These are phyloP conservation scores for Vanderwaltozyma polyspora DNA, from an alignment of 805 yeast genomes.

Conservation along the genomic window DNA sequence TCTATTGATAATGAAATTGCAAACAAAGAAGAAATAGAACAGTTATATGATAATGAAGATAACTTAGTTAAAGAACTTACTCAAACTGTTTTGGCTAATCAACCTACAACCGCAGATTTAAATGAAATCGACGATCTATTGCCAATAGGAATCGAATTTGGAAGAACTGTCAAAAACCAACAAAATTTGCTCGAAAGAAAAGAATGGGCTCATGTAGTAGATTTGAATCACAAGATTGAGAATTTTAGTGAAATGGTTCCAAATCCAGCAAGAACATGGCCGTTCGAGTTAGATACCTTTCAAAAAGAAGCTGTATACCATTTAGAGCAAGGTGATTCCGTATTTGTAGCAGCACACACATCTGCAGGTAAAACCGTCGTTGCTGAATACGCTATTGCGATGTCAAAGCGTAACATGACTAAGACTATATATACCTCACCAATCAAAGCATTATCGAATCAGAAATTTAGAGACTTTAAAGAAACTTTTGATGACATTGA, in stretches of 20 bases:
- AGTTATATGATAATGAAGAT: slow-evolving; percentile 6
- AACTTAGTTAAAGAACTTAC: not conserved
- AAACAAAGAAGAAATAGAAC: slow-evolving; percentile 32
- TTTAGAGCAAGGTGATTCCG: slow-evolving; percentile 95
- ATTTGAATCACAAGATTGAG: slow-evolving; percentile 67
- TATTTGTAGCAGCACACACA: slow-evolving; percentile 96
- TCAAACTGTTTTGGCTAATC: slow-evolving; percentile 5
- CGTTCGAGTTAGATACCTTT: slow-evolving; percentile 86
- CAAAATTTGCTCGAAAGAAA: slow-evolving; percentile 29
- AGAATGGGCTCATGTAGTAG: slow-evolving; percentile 94
- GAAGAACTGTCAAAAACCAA: slow-evolving; percentile 25
- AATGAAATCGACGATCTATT: slow-evolving; percentile 34
- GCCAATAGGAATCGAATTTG: slow-evolving; percentile 41
- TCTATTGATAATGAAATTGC: slow-evolving; percentile 26
- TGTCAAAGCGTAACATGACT: slow-evolving; percentile 93
- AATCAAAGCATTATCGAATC: slow-evolving; percentile 81
- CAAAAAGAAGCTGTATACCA: slow-evolving; percentile 96
- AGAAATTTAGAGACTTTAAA: slow-evolving; percentile 79
- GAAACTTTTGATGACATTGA: slow-evolving; percentile 70
- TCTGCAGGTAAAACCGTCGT: slow-evolving; percentile 98
- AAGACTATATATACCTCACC: slow-evolving; percentile 96
- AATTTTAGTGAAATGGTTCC: slow-evolving; percentile 86
- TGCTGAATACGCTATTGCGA: slow-evolving; percentile 95
- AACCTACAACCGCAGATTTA: slow-evolving; percentile 8
- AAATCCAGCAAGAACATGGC: slow-evolving; percentile 87